phyloP scores from a whole-genome alignment of 2,329 filamentous ascomycete genomes.

The Exophiala viscosa region DNA sequence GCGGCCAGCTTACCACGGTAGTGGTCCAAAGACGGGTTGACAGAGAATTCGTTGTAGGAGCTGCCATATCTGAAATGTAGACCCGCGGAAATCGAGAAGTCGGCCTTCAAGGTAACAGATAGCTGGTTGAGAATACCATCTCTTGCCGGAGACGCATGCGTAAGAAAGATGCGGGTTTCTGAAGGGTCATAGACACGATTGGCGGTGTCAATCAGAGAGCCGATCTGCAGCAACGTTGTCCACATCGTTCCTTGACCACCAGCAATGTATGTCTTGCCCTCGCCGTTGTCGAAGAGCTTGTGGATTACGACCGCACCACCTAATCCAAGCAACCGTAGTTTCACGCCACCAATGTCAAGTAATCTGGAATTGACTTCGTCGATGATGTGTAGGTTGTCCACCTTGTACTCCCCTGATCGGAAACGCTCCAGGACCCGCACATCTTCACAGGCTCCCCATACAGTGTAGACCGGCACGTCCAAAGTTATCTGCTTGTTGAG shows the following conservation, averaged over 20 bases:
- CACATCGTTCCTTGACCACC: conserved; percentile 99
- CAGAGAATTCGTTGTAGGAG: conserved; percentile 99
- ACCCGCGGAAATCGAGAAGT: conserved; percentile 96
- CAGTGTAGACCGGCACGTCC: conserved; percentile 95
- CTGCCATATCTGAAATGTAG: conserved; percentile 98
- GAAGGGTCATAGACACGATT: conserved; percentile 98
- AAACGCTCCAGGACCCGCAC: conserved; percentile 97
- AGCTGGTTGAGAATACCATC: conserved; percentile 97
- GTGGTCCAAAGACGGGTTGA: conserved; percentile 96
- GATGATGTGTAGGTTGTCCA: conserved; percentile 95
- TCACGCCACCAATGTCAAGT: conserved; percentile 90
- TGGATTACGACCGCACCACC: conserved; percentile 99
- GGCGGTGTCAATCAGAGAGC: conserved; percentile 93
- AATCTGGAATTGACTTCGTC: conserved; percentile 96
- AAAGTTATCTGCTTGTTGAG: conserved; percentile 84
- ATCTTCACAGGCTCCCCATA: conserved; percentile 98
- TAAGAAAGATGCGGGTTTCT: conserved; percentile 94
- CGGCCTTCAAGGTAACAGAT: conserved; percentile 92
- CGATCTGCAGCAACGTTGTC: conserved; percentile 97
- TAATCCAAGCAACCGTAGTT: conserved; percentile 86
- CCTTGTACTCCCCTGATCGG: conserved; percentile 94
- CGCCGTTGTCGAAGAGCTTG: conserved; percentile 98
- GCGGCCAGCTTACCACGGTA: conserved; percentile 97
- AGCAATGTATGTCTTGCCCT: conserved; percentile 95
- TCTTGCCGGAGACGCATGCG: conserved; percentile 91